Conservation (phyloP, 2,329 filamentous ascomycete species). For the Neonectria coccinea region DNA sequence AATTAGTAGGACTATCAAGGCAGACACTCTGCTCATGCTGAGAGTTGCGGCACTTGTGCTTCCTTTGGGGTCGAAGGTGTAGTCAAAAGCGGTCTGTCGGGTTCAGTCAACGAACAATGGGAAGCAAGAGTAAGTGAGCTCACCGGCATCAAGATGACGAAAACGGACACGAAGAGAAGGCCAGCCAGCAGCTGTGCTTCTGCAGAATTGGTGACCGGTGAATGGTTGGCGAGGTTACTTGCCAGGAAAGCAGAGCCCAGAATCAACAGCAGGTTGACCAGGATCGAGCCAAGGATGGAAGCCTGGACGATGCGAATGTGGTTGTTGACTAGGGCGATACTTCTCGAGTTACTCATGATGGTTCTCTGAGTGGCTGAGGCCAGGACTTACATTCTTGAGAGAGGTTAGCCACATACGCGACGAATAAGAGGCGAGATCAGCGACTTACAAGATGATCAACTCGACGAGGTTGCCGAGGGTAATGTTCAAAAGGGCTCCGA, state of each 20-base stretch:
- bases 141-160: constrained; percentile 54
- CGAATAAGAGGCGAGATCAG: neutral
- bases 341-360: constrained; percentile 47
- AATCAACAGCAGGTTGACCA: constrained; percentile 81
- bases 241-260: constrained; percentile 80
- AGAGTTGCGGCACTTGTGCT: constrained; percentile 73
- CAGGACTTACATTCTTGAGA: constrained; percentile 49
- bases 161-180: constrained; percentile 54
- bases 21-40: constrained; percentile 81
- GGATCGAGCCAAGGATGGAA: constrained; percentile 79
- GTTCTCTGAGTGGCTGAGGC: neutral
- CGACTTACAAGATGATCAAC: constrained; percentile 67
- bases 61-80: constrained; percentile 65
- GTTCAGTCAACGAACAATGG: neutral
- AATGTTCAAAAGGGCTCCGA: constrained; percentile 71
- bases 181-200: constrained; percentile 52
- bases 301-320: constrained; percentile 82
- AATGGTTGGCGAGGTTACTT: constrained; percentile 75
- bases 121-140: constrained; percentile 2
- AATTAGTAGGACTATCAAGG: constrained; percentile 77
- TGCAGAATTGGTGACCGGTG: constrained; percentile 61
- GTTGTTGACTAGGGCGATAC: constrained; percentile 64
- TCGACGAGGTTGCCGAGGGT: constrained; percentile 73
- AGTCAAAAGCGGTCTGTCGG: constrained; percentile 55
- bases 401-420: constrained; percentile 43